These are phyloP conservation scores for Endoconidiophora polonica DNA, from an alignment of 2,329 filamentous ascomycete genomes.

Conservation along the genomic window DNA sequence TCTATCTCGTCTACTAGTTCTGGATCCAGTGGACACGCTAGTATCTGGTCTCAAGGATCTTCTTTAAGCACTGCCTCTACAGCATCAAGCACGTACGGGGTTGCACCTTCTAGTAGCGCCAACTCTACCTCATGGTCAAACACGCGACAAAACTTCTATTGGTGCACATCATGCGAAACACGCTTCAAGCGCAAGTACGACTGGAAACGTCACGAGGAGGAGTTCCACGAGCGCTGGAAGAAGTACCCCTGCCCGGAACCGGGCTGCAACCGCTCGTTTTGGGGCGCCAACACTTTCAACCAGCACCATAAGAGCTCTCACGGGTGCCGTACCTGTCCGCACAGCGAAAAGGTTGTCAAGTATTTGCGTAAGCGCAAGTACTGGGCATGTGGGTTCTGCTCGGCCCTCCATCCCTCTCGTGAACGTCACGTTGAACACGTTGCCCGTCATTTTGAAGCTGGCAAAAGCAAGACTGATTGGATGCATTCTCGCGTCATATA, in stretches of 20 bases:
- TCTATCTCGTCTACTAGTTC: slow-evolving; percentile 35
- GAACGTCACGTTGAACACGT: slow-evolving; percentile 54
- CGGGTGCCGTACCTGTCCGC: slow-evolving; percentile 46
- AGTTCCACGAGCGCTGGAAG: slow-evolving; percentile 51
- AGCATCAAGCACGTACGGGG: slow-evolving; percentile 3
- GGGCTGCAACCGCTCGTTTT: slow-evolving; percentile 49
- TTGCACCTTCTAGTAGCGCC: background rate
- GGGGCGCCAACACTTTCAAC: slow-evolving; percentile 51
- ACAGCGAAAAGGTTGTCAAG: slow-evolving; percentile 46
- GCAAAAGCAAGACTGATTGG: slow-evolving; percentile 48
- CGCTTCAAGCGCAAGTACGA: slow-evolving; percentile 52
- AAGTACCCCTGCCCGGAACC: slow-evolving; percentile 50
- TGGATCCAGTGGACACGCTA: slow-evolving; percentile 31
- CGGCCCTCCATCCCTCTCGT: slow-evolving; percentile 42
- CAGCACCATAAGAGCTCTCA: slow-evolving; percentile 51
- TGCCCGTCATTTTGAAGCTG: slow-evolving; percentile 47
- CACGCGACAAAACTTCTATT: slow-evolving; percentile 30
- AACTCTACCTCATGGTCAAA: slow-evolving; percentile 12
- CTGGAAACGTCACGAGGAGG: slow-evolving; percentile 54
- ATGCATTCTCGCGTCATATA: slow-evolving; percentile 53
- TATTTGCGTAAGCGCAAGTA: slow-evolving; percentile 47
- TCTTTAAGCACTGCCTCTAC: slow-evolving; percentile 17
- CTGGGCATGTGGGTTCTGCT: slow-evolving; percentile 55
- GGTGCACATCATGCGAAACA: slow-evolving; percentile 43
- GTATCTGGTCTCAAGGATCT: slow-evolving; percentile 25